Percentiles rank a stretch among this genome's conserved stretches.
Evolutionary conservation across 345 rosid species (phyloP).

Genomic region (Acer yangbiense): DNA sequence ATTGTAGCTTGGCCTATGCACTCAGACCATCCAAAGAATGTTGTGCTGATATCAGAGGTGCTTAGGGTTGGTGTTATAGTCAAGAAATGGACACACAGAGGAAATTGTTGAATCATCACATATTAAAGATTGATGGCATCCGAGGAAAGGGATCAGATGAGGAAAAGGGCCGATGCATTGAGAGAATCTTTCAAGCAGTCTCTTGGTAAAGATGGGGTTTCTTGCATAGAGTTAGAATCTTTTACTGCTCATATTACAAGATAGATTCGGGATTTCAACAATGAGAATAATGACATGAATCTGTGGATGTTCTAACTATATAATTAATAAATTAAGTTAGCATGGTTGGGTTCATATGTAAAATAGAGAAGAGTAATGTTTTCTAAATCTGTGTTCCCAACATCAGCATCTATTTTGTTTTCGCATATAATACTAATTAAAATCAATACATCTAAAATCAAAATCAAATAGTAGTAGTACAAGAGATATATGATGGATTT

Average conservation of each 20-base stretch:
- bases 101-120: background rate
- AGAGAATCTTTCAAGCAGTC: background rate
- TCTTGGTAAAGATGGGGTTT: background rate
- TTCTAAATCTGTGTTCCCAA: background rate
- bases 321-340: background rate
- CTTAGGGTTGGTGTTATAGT: slow-evolving; percentile 13
- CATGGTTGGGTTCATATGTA: background rate
- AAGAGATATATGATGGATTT: background rate
- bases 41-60: background rate
- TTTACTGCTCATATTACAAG: slow-evolving; percentile 11
- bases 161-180: background rate
- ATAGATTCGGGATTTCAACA: background rate
- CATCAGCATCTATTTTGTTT: background rate
- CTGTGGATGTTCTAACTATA: background rate
- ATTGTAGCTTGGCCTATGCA: slow-evolving; percentile 24
- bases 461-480: background rate
- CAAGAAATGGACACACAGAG: background rate
- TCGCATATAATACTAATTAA: background rate
- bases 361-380: background rate
- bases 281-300: no score
- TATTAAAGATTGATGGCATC: background rate
- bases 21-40: slow-evolving; percentile 13
- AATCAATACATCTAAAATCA: background rate
- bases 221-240: background rate
- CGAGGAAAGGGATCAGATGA: slow-evolving; percentile 4